Conservation (phyloP, 163 green algal genomes). For the Prototheca cutis region DNA sequence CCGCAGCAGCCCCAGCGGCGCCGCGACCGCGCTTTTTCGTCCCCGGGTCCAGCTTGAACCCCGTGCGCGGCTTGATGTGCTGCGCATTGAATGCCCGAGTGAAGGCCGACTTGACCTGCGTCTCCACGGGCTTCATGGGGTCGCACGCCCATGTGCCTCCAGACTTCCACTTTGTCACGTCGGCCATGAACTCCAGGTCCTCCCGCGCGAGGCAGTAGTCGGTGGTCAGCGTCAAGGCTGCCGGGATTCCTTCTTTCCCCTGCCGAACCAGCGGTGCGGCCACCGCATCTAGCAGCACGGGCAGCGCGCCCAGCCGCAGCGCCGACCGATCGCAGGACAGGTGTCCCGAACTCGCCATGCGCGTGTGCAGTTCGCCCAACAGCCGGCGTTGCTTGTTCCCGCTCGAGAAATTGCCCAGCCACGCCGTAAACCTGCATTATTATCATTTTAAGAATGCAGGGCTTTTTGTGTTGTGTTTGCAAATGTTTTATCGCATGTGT, state of each 20-base stretch:
- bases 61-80: constrained; percentile 16
- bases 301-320: constrained; percentile 56
- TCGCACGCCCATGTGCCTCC: constrained; percentile 56
- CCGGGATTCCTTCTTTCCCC: constrained; percentile 22
- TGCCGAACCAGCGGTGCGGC: constrained; percentile 23
- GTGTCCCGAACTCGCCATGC: constrained; percentile 44
- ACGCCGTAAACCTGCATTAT: constrained; percentile 78
- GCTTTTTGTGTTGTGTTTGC: too few species aligned
- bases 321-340: constrained; percentile 25
- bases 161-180: constrained; percentile 84
- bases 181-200: constrained; percentile 45
- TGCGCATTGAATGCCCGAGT: constrained; percentile 56
- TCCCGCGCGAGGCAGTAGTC: constrained; percentile 62
- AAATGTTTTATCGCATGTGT: too few species aligned
- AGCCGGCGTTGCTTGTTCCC: constrained; percentile 79
- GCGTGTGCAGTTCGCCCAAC: constrained; percentile 75
- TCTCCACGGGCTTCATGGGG: constrained; percentile 50
- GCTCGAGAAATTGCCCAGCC: constrained; percentile 79
- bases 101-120: constrained; percentile 70
- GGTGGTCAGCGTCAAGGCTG: constrained; percentile 25
- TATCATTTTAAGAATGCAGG: too few species aligned
- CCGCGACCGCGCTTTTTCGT: constrained; percentile 15
- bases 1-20: neutral
- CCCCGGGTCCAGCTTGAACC: constrained; percentile 21
- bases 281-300: constrained; percentile 37